Conservation (phyloP, 2,329 filamentous ascomycete genomes). For the Apiospora hydei region DNA sequence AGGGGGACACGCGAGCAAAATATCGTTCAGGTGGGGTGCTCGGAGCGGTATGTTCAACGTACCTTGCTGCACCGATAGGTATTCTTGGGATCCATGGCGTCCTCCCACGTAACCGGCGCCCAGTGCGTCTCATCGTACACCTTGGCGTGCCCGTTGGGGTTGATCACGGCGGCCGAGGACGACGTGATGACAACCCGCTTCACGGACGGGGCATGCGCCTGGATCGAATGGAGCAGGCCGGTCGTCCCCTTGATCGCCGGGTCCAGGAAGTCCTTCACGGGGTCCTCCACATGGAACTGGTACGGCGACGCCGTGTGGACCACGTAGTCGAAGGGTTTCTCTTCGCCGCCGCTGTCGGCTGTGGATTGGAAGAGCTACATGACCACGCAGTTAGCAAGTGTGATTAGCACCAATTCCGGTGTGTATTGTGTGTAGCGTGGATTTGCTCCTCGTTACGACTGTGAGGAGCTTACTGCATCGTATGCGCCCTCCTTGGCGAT, state of each 20-base stretch:
- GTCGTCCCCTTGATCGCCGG: slow-evolving; percentile 62
- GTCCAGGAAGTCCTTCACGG: slow-evolving; percentile 56
- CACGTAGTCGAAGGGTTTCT: slow-evolving; percentile 68
- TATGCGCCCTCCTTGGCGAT: slow-evolving; percentile 76
- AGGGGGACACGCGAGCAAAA: slow-evolving; percentile 63
- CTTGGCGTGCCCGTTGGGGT: slow-evolving; percentile 44
- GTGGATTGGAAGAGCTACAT: slow-evolving; percentile 47
- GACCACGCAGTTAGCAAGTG: not conserved
- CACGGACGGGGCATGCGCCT: slow-evolving; percentile 55
- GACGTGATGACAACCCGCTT: slow-evolving; percentile 68
- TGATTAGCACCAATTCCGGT: not conserved
- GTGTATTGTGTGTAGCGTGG: not conserved
- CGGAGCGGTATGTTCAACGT: slow-evolving; percentile 38
- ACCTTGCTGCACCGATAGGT: slow-evolving; percentile 55
- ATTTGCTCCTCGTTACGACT: not conserved
- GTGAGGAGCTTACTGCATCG: slow-evolving; percentile 53
- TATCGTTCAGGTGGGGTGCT: slow-evolving; percentile 46
- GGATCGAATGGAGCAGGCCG: slow-evolving; percentile 56
- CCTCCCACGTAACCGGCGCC: slow-evolving; percentile 47
- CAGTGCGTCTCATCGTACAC: slow-evolving; percentile 51
- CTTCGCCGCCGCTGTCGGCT: slow-evolving; percentile 40
- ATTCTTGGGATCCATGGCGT: slow-evolving; percentile 41
- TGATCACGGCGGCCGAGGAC: slow-evolving; percentile 53
- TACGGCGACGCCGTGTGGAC: slow-evolving; percentile 80
- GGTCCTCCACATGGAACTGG: slow-evolving; percentile 67